Evolutionary conservation across 495 filamentous ascomycete genomes (phyloP), one percentile per base, ranked within the genome.

Genomic region (Glutinoglossum americanum): DNA sequence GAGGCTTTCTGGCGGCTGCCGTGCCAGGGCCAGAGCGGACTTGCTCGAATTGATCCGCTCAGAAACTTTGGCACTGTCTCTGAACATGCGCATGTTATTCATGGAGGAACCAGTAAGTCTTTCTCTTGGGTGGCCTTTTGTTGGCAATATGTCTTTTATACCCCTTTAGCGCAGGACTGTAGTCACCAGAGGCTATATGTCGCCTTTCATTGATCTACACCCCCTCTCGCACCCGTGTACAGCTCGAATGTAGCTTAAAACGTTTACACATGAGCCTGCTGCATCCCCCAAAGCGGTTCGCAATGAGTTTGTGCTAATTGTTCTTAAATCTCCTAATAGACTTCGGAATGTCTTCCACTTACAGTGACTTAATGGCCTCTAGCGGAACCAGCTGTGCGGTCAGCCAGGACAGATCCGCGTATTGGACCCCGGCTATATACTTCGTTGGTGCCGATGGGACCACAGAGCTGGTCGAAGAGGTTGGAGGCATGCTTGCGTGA

Each of bases 1-100:
- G 62, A 76, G 61, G 89, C 85, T 37, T 94, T 94, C 69, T 95
- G 87, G 87, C 87, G 89, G 69, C 79, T 94, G 73, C 81, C 82
- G 55, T 95, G 89, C 66, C 79, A 74, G 59, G 80, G 78, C 60
- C 74, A 73, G 47, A 73, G 77, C 60, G 85, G 79, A 62, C 60
- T 86, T 64, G 76, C 71, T 51, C 72, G 76, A 28, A 65, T 81
- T 33, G 78, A 81, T 61, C 78, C 78, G 26, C 58, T 81, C 57
- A 69, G 79, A 30, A 65, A 71, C 44, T 70, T 71, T 9, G 76
- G 73, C 17, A 44, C 66, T 47, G 60, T 72, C 15, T 68, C 73
- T 1, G 64, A 65, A 35, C 78, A 81, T 62, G 70, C 70, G 7
- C 78, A 81, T 61, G 60, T 64, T 0, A 64, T 81, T 59, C 74